These are phyloP conservation scores for Penicillium bovifimosum DNA, from an alignment of 495 filamentous ascomycete species.

Conservation along the genomic window DNA sequence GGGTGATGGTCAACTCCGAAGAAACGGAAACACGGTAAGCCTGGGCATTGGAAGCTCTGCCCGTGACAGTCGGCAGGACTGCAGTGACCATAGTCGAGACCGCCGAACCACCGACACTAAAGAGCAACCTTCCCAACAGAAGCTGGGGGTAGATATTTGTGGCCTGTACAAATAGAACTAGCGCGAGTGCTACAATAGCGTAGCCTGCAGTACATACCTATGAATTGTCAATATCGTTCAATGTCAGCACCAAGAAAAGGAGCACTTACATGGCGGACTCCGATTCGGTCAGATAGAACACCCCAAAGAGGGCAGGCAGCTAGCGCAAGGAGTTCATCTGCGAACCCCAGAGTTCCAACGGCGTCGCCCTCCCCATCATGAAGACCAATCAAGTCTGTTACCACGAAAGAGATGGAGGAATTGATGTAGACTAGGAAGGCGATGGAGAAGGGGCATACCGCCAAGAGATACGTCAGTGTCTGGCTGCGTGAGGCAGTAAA, in stretches of 20 bases:
- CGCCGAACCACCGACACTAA: slow-evolving; percentile 85
- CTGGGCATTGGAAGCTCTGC: slow-evolving; percentile 21
- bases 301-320: slow-evolving; percentile 92
- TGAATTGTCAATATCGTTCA: background rate
- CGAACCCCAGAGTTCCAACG: slow-evolving; percentile 91
- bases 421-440: slow-evolving; percentile 98
- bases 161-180: slow-evolving; percentile 79
- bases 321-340: slow-evolving; percentile 87
- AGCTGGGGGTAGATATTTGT: slow-evolving; percentile 86
- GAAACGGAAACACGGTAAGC: slow-evolving; percentile 45
- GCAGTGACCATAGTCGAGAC: slow-evolving; percentile 98
- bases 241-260: background rate
- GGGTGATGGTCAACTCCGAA: slow-evolving; percentile 61
- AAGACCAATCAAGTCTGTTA: slow-evolving; percentile 81
- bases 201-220: slow-evolving; percentile 77
- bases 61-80: slow-evolving; percentile 80
- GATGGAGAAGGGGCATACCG: slow-evolving; percentile 91
- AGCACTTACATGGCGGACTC: slow-evolving; percentile 61
- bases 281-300: slow-evolving; percentile 79
- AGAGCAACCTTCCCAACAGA: slow-evolving; percentile 76
- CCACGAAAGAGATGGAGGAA: slow-evolving; percentile 85
- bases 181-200: slow-evolving; percentile 64
- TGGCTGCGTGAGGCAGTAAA: slow-evolving; percentile 68
- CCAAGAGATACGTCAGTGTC: slow-evolving; percentile 77
- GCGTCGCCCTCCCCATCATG: slow-evolving; percentile 75